Evolutionary conservation across 164 flowering plant genomes (phyloP), one percentile per base, ranked within the genome.

Genomic region (Tetracentron sinense): DNA sequence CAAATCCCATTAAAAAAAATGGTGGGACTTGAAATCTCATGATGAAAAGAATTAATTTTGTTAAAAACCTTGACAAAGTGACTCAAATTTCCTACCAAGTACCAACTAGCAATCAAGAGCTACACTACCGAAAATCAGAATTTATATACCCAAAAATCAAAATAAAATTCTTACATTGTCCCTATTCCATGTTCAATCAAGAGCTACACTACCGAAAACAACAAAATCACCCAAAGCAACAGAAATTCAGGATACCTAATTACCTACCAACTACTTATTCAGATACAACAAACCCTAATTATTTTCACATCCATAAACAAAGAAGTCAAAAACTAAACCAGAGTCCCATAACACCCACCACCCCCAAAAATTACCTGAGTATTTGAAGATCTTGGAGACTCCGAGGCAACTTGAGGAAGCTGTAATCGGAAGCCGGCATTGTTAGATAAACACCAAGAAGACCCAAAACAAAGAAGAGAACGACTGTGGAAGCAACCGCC

Each of bases 341-440:
- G 55, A 27, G 25, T 26, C n/a, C n/a, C 35, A 48, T 22, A 21
- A 49, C 6, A 33, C 38, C 4, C 6, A 4, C 6, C 4, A 33
- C 38, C 38, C 38, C 38, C 8, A 33, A 31, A 28, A 22, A 19
- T n/a, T 53, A 94, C 99, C 93, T 81, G 59, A 94, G 90, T 54
- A 86, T 74, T 58, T 84, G 95, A 56, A 94, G 84, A 69, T 94
- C 99, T 74, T 94, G 78, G 25, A 94, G 92, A 63, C 48, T 85
- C n/a, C 81, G 82, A 10, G 97, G 99, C 48, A 94, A 74, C 82
- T 84, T 88, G 57, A 91, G 93, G 79, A 94, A 94, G 84, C 94
- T 84, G 69, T 94, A 94, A 80, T 94, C 99, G 4, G 96, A 88
- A 12, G 72, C 76, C 0, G 99, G 99, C 94, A 94, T 74, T 54